Percentiles rank a stretch among this genome's conserved stretches.
These are phyloP conservation scores for Taphrina flavorubra DNA, from an alignment of 1,139 yeast genomes.

Conservation along the genomic window DNA sequence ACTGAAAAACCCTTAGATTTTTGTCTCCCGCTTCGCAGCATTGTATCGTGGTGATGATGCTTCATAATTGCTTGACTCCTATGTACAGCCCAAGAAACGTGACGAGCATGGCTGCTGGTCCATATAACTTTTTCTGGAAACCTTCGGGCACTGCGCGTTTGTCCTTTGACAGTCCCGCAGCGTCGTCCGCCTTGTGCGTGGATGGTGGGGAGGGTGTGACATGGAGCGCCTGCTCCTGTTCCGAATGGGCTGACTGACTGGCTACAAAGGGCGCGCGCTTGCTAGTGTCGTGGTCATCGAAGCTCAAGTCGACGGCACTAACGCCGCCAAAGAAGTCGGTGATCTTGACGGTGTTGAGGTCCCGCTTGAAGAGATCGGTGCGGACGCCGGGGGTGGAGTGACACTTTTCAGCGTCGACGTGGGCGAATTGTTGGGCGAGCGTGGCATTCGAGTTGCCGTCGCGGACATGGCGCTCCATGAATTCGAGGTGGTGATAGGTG, in stretches of 20 bases:
- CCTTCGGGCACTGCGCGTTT: not conserved
- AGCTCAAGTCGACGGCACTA: slow-evolving; percentile 76
- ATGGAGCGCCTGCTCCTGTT: not conserved
- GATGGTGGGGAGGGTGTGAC: not conserved
- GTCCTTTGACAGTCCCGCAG: not conserved
- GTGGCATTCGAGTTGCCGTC: slow-evolving; percentile 58
- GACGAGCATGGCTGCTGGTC: slow-evolving; percentile 19
- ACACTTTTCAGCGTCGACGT: slow-evolving; percentile 80
- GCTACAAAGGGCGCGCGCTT: not conserved
- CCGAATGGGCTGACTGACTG: not conserved
- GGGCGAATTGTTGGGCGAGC: slow-evolving; percentile 79
- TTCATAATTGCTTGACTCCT: slow-evolving; percentile 17
- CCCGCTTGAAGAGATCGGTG: slow-evolving; percentile 74
- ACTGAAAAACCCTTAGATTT: too few species aligned
- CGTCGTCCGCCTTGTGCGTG: not conserved
- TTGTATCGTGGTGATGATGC: not conserved
- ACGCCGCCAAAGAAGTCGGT: slow-evolving; percentile 97
- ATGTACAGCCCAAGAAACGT: slow-evolving; percentile 22
- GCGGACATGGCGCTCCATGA: slow-evolving; percentile 68
- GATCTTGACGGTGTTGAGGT: slow-evolving; percentile 70
- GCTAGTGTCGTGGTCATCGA: not conserved
- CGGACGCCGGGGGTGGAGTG: slow-evolving; percentile 93
- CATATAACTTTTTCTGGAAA: slow-evolving; percentile 12
- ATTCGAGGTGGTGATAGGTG: slow-evolving; percentile 89
- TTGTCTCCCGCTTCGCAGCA: too few species aligned